Base-by-base conservation (phyloP, 2,329 filamentous ascomycete species). In the Cordyceps militaris region DNA sequence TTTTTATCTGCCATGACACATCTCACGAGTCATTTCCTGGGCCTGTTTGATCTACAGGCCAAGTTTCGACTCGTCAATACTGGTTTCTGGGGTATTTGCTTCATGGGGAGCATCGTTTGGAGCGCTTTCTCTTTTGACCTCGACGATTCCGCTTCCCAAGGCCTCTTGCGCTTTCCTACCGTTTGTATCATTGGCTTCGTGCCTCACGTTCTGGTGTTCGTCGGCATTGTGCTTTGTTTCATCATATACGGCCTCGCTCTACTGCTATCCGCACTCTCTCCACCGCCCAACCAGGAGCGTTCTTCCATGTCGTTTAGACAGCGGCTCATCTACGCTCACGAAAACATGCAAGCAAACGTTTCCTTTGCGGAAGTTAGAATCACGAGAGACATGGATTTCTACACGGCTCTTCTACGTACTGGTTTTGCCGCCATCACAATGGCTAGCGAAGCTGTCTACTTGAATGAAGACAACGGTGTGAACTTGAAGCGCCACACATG, bases 181-280 rank as follows among this genome's bases (percentile, higher is more conserved):
- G 91, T 97, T 42, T 97, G 90, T 66, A 91, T 97, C 59, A 88
- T 97, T 30, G 91, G 93, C 1, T 97, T 97, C 69, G 88, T 97
- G 36, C 94, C 94, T 1, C 93, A 97, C 70, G 79, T 97, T n/a
- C 76, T 96, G 24, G 89, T 97, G 13, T 73, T 97, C 1, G 66
- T 81, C 8, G 94, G 93, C 0, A 96, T 97, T 48, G 59, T 83
- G 5, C 74, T 87, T 16, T 97, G 94, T 68, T 78, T 83, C 3
- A 67, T 78, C 8, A 95, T 99, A 49, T 97, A 97, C 68, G 74
- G 74, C 0, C 65, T 94, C 23, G 92, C 93, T 3, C 75, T 97
- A 28, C 59, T 86, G 0, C 78, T 97, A 6, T 93, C 91, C 1
- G 87, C 89, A 16, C 53, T 73, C 7, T 66, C 68, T 1, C 67